These are phyloP conservation scores for Botrytis paeoniae DNA, from an alignment of 2,329 filamentous ascomycete genomes.

Conservation along the genomic window DNA sequence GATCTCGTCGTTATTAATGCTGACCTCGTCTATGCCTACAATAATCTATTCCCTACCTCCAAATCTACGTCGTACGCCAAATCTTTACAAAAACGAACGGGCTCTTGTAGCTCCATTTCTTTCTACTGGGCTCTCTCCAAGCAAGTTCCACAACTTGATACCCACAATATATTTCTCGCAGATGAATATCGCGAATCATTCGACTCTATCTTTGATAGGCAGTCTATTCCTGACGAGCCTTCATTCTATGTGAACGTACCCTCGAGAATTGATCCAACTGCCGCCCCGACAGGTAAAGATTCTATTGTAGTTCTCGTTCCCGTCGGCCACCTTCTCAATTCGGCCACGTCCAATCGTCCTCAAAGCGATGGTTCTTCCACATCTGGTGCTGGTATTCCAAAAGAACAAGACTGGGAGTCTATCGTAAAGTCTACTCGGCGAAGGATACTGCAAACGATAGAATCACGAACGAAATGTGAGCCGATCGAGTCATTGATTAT, in stretches of 20 bases:
- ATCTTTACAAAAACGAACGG: constrained; percentile 47
- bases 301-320: constrained; percentile 68
- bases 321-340: constrained; percentile 62
- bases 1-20: constrained; percentile 70
- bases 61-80: constrained; percentile 37
- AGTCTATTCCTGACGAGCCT: constrained; percentile 63
- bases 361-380: constrained; percentile 27
- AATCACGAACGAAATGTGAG: constrained; percentile 55
- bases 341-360: constrained; percentile 36
- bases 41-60: constrained; percentile 53
- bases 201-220: constrained; percentile 69
- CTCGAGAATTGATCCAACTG: constrained; percentile 63
- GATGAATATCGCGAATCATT: constrained; percentile 71
- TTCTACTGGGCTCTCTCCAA: constrained; percentile 71
- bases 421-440: constrained; percentile 58
- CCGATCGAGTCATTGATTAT: constrained; percentile 39
- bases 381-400: constrained; percentile 34
- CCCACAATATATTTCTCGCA: constrained; percentile 76
- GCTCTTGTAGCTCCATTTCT: constrained; percentile 70
- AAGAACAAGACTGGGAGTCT: constrained; percentile 56
- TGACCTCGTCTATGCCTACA: constrained; percentile 72
- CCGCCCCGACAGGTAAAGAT: constrained; percentile 64
- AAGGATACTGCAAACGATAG: constrained; percentile 60
- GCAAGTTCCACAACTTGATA: constrained; percentile 59
- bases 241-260: constrained; percentile 79